phyloP scores from a whole-genome alignment of 371 early-diverging fungal species.

The Phascolomyces articulosus region DNA sequence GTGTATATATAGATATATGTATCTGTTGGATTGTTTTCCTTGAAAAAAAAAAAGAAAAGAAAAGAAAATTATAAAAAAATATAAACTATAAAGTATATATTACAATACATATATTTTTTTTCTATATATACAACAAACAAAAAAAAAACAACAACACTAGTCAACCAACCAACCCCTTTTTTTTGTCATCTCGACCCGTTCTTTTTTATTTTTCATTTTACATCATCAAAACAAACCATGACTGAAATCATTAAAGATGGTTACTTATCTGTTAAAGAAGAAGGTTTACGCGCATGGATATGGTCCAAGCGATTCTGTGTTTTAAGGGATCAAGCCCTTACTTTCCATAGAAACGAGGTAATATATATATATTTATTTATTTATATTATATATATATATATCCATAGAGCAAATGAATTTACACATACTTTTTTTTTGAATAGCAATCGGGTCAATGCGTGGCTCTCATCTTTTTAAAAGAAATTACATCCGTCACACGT shows the following conservation, averaged over 20 bases:
- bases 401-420: neutral
- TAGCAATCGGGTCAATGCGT: conserved; percentile 61
- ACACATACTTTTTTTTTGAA: too few species aligned
- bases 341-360: conserved; percentile 94
- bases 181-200: neutral
- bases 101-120: too few species aligned
- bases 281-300: conserved; percentile 84
- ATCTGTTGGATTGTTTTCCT: too few species aligned
- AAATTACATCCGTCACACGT: conserved; percentile 84
- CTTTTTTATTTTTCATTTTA: neutral
- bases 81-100: too few species aligned
- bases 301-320: conserved; percentile 95
- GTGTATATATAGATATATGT: too few species aligned
- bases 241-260: conserved; percentile 79
- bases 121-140: too few species aligned
- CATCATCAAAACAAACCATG: conserved; percentile 27
- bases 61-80: too few species aligned
- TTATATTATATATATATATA: neutral
- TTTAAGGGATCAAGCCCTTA: conserved; percentile 87
- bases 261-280: conserved; percentile 87
- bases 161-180: too few species aligned
- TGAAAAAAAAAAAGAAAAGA: too few species aligned
- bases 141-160: too few species aligned
- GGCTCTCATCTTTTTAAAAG: conserved; percentile 88
- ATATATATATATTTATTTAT: neutral